Conservation (phyloP, 495 filamentous ascomycete genomes). For the Tuber microsphaerosporum region DNA sequence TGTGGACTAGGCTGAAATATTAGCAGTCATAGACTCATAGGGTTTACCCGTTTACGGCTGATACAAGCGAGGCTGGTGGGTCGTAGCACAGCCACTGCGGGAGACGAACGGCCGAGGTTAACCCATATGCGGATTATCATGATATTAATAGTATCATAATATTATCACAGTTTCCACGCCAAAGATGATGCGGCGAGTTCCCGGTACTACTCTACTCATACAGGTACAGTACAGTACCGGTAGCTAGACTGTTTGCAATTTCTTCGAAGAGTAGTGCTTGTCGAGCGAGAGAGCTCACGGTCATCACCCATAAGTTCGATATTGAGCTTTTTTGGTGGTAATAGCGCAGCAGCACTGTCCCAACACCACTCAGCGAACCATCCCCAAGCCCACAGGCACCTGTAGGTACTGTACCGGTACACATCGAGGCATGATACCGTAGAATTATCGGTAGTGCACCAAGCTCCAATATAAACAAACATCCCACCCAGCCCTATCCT, state of each 20-base stretch:
- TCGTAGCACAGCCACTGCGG: not conserved
- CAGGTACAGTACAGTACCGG: too few species aligned
- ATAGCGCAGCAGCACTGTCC: not conserved
- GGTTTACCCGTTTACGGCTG: not conserved
- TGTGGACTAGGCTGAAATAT: not conserved
- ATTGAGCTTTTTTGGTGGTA: not conserved
- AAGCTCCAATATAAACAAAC: not conserved
- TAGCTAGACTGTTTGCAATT: not conserved
- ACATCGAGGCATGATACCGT: not conserved
- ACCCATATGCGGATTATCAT: not conserved
- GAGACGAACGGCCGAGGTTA: not conserved
- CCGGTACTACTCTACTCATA: not conserved
- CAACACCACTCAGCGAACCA: not conserved
- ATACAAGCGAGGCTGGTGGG: not conserved
- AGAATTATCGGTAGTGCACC: not conserved
- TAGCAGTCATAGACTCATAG: constrained; percentile 1
- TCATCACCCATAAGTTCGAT: not conserved
- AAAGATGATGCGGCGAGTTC: not conserved
- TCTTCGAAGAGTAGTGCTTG: not conserved
- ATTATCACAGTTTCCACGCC: too few species aligned
- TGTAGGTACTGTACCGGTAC: too few species aligned
- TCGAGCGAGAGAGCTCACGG: not conserved
- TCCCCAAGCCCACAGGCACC: not conserved
- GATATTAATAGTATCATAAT: too few species aligned
- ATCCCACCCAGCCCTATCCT: not conserved